Percentiles rank a stretch among this genome's conserved stretches.
Evolutionary conservation across 208 protist genomes (phyloP).

Genomic region (Acanthamoeba healyi): DNA sequence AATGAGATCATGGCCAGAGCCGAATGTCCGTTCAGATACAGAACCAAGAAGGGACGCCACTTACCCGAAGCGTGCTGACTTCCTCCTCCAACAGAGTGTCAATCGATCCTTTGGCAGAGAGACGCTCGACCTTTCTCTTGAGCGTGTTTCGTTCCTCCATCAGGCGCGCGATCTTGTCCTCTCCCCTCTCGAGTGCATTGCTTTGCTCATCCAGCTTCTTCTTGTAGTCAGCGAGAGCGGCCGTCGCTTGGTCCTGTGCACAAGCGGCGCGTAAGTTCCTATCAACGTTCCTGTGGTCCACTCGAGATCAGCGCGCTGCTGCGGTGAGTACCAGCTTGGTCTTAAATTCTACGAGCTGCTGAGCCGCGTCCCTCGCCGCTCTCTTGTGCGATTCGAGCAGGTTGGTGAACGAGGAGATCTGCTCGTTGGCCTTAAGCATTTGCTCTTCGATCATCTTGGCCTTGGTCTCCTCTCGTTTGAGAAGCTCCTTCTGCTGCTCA

Average conservation of each 20-base stretch:
- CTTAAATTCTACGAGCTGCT: constrained; percentile 35
- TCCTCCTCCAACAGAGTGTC: constrained; percentile 60
- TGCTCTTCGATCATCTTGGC: constrained; percentile 61
- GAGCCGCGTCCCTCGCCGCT: neutral
- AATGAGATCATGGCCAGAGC: neutral
- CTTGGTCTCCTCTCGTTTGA: constrained; percentile 54
- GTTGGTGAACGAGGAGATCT: constrained; percentile 32
- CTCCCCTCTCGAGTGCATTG: neutral
- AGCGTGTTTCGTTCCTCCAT: constrained; percentile 38
- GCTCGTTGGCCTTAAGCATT: constrained; percentile 52
- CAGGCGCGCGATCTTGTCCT: constrained; percentile 37
- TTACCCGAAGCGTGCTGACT: constrained; percentile 54
- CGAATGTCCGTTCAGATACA: too few species aligned
- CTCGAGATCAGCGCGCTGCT: neutral
- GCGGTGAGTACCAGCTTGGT: constrained; percentile 14
- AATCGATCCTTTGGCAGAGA: constrained; percentile 14
- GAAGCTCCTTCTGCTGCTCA: constrained; percentile 37
- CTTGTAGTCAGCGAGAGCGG: constrained; percentile 3
- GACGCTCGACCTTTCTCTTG: constrained; percentile 59
- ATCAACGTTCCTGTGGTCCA: too few species aligned
- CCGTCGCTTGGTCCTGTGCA: constrained; percentile 32
- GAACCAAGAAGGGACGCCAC: too few species aligned
- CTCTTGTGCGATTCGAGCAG: constrained; percentile 20
- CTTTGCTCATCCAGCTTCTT: constrained; percentile 59
- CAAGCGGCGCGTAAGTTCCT: neutral